Percentiles rank a stretch among this genome's conserved stretches.
phyloP scores from a whole-genome alignment of 1,139 yeast species.

The Saccharomycopsis hybrid region DNA sequence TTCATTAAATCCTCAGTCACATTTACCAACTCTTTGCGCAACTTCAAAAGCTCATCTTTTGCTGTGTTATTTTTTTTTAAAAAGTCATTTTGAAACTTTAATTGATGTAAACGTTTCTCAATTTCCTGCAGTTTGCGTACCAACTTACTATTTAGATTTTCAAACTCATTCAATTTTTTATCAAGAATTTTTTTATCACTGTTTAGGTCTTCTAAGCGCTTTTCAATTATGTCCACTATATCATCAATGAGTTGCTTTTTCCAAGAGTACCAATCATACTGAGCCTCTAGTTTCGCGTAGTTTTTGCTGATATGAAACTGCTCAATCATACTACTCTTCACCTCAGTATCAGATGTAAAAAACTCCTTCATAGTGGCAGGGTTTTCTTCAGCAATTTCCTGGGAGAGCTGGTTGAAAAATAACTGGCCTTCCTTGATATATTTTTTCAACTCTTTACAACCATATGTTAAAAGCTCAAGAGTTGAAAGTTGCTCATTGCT shows the following conservation, averaged over 20 bases:
- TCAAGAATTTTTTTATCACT: constrained; percentile 7
- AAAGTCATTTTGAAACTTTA: constrained; percentile 11
- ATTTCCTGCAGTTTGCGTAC: constrained; percentile 11
- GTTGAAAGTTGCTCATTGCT: constrained; percentile 19
- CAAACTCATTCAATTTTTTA: constrained; percentile 20
- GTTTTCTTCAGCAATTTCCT: constrained; percentile 16
- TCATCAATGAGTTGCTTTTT: constrained; percentile 39
- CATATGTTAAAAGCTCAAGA: constrained; percentile 19
- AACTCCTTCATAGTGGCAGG: constrained; percentile 18
- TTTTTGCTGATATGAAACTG: constrained; percentile 42
- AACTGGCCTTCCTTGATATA: constrained; percentile 19
- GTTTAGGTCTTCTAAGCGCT: constrained; percentile 11
- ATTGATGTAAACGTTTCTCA: constrained; percentile 11
- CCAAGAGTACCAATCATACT: constrained; percentile 47
- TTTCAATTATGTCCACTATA: constrained; percentile 31
- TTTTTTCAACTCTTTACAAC: constrained; percentile 20
- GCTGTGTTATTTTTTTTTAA: constrained; percentile 20
- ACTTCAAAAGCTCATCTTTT: constrained; percentile 21
- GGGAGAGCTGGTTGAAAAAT: constrained; percentile 10
- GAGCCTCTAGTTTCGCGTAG: constrained; percentile 41
- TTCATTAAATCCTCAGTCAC: constrained; percentile 20
- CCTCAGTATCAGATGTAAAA: constrained; percentile 3
- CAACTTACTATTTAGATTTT: constrained; percentile 4
- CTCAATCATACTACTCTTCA: constrained; percentile 34
- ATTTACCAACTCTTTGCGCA: constrained; percentile 22